phyloP scores from a whole-genome alignment of 208 protist genomes.

The Porcisia hertigi region DNA sequence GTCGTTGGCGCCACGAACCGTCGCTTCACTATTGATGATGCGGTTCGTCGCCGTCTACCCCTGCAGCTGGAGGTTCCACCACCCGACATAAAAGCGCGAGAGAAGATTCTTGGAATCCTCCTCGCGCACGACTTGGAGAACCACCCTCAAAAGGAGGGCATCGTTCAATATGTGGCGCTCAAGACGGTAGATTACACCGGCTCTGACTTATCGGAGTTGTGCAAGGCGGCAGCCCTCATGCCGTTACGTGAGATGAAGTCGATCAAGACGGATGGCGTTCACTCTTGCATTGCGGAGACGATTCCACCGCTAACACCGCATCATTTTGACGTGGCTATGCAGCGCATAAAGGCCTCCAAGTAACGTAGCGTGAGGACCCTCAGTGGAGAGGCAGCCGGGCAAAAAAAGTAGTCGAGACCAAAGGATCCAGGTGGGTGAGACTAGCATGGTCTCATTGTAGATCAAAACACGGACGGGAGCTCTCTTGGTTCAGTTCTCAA shows the following conservation, averaged over 20 bases:
- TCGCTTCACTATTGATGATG: slow-evolving; percentile 89
- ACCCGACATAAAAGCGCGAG: slow-evolving; percentile 54
- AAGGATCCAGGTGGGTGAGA: background rate
- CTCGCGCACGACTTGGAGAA: slow-evolving; percentile 60
- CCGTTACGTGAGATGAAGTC: slow-evolving; percentile 65
- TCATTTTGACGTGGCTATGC: slow-evolving; percentile 80
- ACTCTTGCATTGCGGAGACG: background rate
- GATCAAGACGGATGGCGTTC: slow-evolving; percentile 5
- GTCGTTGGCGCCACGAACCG: slow-evolving; percentile 93
- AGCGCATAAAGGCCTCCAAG: slow-evolving; percentile 66
- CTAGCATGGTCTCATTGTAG: background rate
- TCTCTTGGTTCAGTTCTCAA: background rate
- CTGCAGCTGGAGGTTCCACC: slow-evolving; percentile 81
- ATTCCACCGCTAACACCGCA: slow-evolving; percentile 59
- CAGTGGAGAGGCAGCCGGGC: background rate
- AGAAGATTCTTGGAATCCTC: slow-evolving; percentile 82
- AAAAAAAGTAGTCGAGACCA: background rate
- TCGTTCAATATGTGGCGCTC: slow-evolving; percentile 78
- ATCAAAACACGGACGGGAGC: background rate
- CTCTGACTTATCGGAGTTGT: slow-evolving; percentile 93
- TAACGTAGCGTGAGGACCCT: slow-evolving; percentile 8
- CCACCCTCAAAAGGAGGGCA: slow-evolving; percentile 43
- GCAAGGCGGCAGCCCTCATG: slow-evolving; percentile 84
- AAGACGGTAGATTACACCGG: slow-evolving; percentile 89
- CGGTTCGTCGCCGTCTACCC: slow-evolving; percentile 89